Evolutionary conservation across 805 yeast genomes (phyloP).

Genomic region (Dipodascus geniculatus): DNA sequence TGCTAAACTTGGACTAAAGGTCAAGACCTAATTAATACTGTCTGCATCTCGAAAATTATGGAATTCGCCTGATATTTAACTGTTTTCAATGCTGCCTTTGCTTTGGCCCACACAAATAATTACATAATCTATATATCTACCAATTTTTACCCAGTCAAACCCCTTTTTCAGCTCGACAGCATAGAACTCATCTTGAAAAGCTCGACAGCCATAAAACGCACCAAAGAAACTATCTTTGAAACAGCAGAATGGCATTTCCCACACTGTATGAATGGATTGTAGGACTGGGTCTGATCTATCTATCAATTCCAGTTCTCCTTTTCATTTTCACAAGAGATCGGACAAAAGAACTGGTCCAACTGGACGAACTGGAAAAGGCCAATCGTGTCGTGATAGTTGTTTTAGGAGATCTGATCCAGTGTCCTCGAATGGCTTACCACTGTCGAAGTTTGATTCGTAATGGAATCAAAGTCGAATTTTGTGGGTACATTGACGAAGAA

Average conservation of each 20-base stretch:
- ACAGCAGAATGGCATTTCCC: background rate
- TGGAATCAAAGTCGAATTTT: constrained; percentile 63
- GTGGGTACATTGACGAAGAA: constrained; percentile 48
- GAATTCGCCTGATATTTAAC: too few relatives aligned
- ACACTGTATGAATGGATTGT: background rate
- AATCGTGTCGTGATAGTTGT: constrained; percentile 68
- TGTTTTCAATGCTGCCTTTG: too few relatives aligned
- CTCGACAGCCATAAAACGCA: too few relatives aligned
- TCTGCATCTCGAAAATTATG: too few relatives aligned
- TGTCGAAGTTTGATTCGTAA: constrained; percentile 59
- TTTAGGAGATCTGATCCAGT: constrained; percentile 86
- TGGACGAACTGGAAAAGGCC: constrained; percentile 16
- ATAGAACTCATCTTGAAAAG: too few relatives aligned
- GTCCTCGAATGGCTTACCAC: constrained; percentile 91
- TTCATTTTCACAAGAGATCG: background rate
- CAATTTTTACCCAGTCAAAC: too few relatives aligned
- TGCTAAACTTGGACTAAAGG: too few relatives aligned
- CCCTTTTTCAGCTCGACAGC: too few relatives aligned
- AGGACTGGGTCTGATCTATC: background rate
- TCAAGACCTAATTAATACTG: too few relatives aligned
- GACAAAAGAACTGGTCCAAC: background rate
- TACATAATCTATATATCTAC: too few relatives aligned
- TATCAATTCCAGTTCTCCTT: background rate
- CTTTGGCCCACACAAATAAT: too few relatives aligned
- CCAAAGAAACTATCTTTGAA: too few relatives aligned